Conservation (phyloP, 192 early-diverging fungal genomes). For the Chytriomyces hyalinus region DNA sequence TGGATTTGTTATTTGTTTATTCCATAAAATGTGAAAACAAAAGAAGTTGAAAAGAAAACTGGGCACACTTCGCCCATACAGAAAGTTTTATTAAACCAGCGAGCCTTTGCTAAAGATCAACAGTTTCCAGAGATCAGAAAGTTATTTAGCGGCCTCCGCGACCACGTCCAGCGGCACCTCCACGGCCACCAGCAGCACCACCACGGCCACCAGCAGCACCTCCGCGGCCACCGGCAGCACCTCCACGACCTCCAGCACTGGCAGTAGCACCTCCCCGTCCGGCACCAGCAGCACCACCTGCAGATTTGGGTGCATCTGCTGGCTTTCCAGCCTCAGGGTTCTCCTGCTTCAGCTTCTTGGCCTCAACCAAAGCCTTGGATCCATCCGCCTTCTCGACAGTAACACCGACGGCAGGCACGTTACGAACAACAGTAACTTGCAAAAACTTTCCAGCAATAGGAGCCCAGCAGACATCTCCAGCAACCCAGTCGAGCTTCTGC, state of each 20-base stretch:
- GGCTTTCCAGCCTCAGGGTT: constrained; percentile 17
- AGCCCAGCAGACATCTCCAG: constrained; percentile 36
- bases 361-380: constrained; percentile 33
- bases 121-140: too few relatives aligned
- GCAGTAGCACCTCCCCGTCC: constrained; percentile 28
- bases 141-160: not conserved
- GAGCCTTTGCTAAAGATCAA: too few relatives aligned
- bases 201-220: constrained; percentile 16
- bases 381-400: constrained; percentile 30
- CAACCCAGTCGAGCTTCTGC: constrained; percentile 31
- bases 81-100: too few relatives aligned
- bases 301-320: not conserved
- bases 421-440: constrained; percentile 26
- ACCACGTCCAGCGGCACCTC: constrained; percentile 19
- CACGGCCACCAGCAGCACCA: constrained; percentile 16
- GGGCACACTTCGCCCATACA: too few relatives aligned
- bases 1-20: too few relatives aligned
- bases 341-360: constrained; percentile 35
- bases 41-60: too few relatives aligned
- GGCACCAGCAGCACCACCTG: constrained; percentile 31
- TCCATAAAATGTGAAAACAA: too few relatives aligned
- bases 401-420: constrained; percentile 36
- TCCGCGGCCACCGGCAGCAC: constrained; percentile 32
- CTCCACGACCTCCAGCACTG: constrained; percentile 25
- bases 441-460: constrained; percentile 29